Base-by-base conservation (phyloP, 2,329 filamentous ascomycete species). In the Pseudocercospora vitis region DNA sequence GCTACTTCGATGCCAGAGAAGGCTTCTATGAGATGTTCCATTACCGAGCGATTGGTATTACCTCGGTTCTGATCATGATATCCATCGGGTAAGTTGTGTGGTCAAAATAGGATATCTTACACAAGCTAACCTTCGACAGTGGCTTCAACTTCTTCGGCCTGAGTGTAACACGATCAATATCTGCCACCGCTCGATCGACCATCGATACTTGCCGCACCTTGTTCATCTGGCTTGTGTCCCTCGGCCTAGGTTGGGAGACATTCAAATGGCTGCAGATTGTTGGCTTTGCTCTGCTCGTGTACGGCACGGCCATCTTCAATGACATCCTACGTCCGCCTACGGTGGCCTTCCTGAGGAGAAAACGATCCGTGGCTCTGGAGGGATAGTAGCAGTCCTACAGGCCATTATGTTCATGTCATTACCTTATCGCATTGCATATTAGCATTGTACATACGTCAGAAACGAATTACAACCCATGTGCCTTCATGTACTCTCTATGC, bases 81-180 rank as follows among this genome's bases (percentile, higher is more conserved):
- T 95, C 90, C 66, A 99, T 99, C 65, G 92, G 92, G 88, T 95
- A 82, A 69, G 83, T 77, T 16, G 19, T 45, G 7, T 16, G 28
- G 2, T 35, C 33, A 18, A 14, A n/a, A 28, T 50, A n/a, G n/a
- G n/a, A 44, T 28, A 57, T 26, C 59, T 62, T 32, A 65, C 51
- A 26, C 24, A 16, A 21, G 32, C 18, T 19, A 23, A 33, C 26
- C 26, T n/a, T n/a, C n/a, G n/a, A 26, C 58, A 95, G 90, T 59
- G 91, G 92, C 50, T 99, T 97, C 82, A 99, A 99, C 76, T 99
- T 95, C 78, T 99, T 99, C 72, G 94, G 94, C 6, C 82, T 99
- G 7, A 94, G 89, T 0, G 92, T 99, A 7, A 99, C 94, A 0
- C 84, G 89, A 56, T 85, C 76, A 58, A 90, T 99, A 62, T 95